phyloP scores from a whole-genome alignment of 2,329 filamentous ascomycete species.

The Cadophora gregata region DNA sequence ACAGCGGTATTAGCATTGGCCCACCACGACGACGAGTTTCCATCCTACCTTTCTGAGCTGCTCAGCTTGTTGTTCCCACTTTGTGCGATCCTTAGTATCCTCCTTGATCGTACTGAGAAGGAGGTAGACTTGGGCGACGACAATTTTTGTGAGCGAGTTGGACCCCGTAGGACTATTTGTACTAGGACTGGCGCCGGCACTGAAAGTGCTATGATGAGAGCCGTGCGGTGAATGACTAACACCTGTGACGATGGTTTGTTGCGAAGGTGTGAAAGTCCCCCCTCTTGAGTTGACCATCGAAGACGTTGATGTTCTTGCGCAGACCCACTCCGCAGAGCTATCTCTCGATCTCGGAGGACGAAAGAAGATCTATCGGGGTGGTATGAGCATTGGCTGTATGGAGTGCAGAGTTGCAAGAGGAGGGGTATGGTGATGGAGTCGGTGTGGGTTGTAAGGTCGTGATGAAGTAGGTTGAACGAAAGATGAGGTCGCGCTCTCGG shows the following conservation, averaged over 20 bases:
- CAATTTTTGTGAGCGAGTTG: slow-evolving; percentile 84
- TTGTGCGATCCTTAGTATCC: slow-evolving; percentile 79
- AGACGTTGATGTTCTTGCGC: slow-evolving; percentile 43
- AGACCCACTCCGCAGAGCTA: slow-evolving; percentile 45
- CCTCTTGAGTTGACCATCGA: slow-evolving; percentile 47
- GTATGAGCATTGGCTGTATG: slow-evolving; percentile 38
- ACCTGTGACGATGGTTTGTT: slow-evolving; percentile 46
- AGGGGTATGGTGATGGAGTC: slow-evolving; percentile 19
- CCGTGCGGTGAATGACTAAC: slow-evolving; percentile 46
- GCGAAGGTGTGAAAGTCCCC: slow-evolving; percentile 46
- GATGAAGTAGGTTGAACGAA: slow-evolving; percentile 4
- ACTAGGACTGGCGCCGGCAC: slow-evolving; percentile 45
- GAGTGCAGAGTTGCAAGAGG: slow-evolving; percentile 11
- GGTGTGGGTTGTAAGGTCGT: not conserved
- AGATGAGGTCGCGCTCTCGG: not conserved
- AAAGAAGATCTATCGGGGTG: slow-evolving; percentile 44
- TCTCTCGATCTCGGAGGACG: slow-evolving; percentile 44
- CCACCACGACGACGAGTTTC: not conserved
- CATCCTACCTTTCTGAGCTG: slow-evolving; percentile 84
- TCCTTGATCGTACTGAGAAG: slow-evolving; percentile 94
- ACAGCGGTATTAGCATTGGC: slow-evolving; percentile 21
- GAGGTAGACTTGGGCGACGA: slow-evolving; percentile 93
- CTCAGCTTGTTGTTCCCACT: slow-evolving; percentile 91
- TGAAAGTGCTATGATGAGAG: slow-evolving; percentile 54
- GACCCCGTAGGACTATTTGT: slow-evolving; percentile 52